Evolutionary conservation across 345 rosid genomes (phyloP).

Genomic region (Anastatica hierochuntica): DNA sequence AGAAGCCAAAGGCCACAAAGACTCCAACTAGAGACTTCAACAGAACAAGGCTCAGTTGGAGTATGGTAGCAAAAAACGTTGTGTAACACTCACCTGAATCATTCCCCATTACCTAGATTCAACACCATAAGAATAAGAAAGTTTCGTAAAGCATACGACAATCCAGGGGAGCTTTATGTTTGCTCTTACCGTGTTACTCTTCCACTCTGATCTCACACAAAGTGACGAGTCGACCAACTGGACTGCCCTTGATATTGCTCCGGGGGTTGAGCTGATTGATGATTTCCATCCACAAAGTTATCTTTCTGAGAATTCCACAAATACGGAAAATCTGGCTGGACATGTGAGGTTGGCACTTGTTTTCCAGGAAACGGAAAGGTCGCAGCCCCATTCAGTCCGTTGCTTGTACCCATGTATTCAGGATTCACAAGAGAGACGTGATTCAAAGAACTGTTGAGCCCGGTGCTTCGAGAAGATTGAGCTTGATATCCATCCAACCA

Average conservation of each 20-base stretch:
- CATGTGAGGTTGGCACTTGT: constrained; percentile 44
- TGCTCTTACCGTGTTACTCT: constrained; percentile 25
- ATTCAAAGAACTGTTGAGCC: constrained; percentile 35
- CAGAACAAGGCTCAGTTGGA: constrained; percentile 53
- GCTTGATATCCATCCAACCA: constrained; percentile 97
- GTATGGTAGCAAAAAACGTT: constrained; percentile 48
- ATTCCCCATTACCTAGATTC: constrained; percentile 38
- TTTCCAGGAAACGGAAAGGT: constrained; percentile 87
- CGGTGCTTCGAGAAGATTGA: constrained; percentile 36
- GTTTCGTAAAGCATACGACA: neutral
- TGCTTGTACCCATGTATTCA: constrained; percentile 36
- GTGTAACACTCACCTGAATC: constrained; percentile 50
- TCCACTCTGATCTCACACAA: constrained; percentile 65
- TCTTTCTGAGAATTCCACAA: no score
- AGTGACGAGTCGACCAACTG: constrained; percentile 56
- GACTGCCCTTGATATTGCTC: constrained; percentile 81
- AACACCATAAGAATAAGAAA: constrained; percentile 9
- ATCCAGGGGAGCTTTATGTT: constrained; percentile 4
- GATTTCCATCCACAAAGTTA: no score
- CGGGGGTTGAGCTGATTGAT: constrained; percentile 49
- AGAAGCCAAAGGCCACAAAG: no score
- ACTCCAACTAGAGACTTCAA: constrained; percentile 65
- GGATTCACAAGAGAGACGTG: constrained; percentile 36
- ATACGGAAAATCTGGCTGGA: constrained; percentile 39
- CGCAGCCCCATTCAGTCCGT: constrained; percentile 42